phyloP scores from a whole-genome alignment of 2,329 filamentous ascomycete genomes.

The Scedosporium minutisporum region DNA sequence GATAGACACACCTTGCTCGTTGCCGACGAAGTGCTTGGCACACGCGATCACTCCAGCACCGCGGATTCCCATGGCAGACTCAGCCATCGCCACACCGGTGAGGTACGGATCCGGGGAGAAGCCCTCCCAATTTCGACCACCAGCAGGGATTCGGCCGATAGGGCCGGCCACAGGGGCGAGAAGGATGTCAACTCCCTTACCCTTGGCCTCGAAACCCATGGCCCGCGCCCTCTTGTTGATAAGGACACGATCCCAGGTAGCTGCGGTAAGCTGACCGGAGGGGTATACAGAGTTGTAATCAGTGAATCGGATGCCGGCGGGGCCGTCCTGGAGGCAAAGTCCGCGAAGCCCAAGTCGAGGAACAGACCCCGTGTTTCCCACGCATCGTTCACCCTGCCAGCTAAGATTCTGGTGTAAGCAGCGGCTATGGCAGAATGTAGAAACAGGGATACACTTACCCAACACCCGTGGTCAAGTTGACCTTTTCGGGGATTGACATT shows the following conservation, averaged over 20 bases:
- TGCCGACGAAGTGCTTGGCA: constrained; percentile 65
- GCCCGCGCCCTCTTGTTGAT: constrained; percentile 42
- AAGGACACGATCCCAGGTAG: constrained; percentile 69
- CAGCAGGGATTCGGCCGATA: constrained; percentile 34
- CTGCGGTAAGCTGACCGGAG: constrained; percentile 67
- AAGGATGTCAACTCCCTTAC: constrained; percentile 67
- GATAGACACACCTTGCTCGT: constrained; percentile 48
- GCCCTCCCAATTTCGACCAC: constrained; percentile 55
- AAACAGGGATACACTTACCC: constrained; percentile 46
- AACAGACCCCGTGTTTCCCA: constrained; percentile 65
- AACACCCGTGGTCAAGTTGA: constrained; percentile 87
- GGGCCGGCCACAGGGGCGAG: constrained; percentile 43
- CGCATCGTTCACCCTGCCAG: constrained; percentile 56
- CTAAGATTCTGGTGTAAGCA: constrained; percentile 12
- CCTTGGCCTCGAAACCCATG: constrained; percentile 54
- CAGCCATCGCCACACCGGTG: constrained; percentile 60
- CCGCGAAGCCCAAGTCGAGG: constrained; percentile 60
- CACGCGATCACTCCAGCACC: constrained; percentile 74
- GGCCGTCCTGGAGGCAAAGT: constrained; percentile 81
- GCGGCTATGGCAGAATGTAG: neutral
- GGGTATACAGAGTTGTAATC: constrained; percentile 79
- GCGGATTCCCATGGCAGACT: constrained; percentile 73
- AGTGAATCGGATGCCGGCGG: constrained; percentile 65
- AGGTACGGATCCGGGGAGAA: constrained; percentile 65
- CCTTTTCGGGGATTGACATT: constrained; percentile 77